A percentile compares a stretch with the other conserved stretches of the same genome.
These are phyloP conservation scores for Kalaharituber pfeilii DNA, from an alignment of 2,329 filamentous ascomycete genomes.

Conservation along the genomic window DNA sequence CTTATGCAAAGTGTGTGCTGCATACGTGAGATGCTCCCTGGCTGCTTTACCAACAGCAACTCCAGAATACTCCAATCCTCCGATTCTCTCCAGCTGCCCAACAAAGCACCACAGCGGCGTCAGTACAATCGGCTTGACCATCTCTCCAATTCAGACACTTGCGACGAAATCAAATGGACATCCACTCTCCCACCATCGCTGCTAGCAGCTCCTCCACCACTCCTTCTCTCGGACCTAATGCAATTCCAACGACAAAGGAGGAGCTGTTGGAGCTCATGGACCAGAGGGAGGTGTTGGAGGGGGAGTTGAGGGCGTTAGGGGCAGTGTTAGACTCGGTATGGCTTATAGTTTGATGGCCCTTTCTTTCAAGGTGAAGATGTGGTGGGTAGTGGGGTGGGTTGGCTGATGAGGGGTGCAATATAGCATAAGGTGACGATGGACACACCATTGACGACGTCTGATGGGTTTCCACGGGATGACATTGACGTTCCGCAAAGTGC, in stretches of 20 bases:
- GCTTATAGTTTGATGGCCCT: slow-evolving; percentile 7
- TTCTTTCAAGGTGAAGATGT: neutral
- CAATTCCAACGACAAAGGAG: slow-evolving; percentile 8
- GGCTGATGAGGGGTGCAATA: slow-evolving; percentile 12
- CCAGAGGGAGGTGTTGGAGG: slow-evolving; percentile 71
- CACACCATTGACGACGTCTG: slow-evolving; percentile 66
- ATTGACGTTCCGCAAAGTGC: slow-evolving; percentile 88
- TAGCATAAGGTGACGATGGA: slow-evolving; percentile 90
- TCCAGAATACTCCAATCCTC: too few relatives aligned
- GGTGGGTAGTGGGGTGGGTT: too few relatives aligned
- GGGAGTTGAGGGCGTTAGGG: slow-evolving; percentile 68
- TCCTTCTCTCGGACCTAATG: neutral
- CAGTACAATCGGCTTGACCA: too few relatives aligned
- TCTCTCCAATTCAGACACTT: too few relatives aligned
- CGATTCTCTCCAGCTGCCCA: too few relatives aligned
- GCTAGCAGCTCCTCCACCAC: neutral
- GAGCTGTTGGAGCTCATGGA: slow-evolving; percentile 20
- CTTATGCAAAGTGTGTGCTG: too few relatives aligned
- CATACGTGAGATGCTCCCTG: too few relatives aligned
- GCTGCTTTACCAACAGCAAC: too few relatives aligned
- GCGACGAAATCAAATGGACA: slow-evolving; percentile 12
- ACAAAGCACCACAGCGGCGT: too few relatives aligned
- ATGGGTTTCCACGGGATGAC: slow-evolving; percentile 84
- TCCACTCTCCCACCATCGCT: slow-evolving; percentile 5
- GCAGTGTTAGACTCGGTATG: slow-evolving; percentile 74